Evolutionary conservation across 495 filamentous ascomycete genomes (phyloP), one percentile per base, ranked within the genome.

Genomic region (Lichenothelia convexa): DNA sequence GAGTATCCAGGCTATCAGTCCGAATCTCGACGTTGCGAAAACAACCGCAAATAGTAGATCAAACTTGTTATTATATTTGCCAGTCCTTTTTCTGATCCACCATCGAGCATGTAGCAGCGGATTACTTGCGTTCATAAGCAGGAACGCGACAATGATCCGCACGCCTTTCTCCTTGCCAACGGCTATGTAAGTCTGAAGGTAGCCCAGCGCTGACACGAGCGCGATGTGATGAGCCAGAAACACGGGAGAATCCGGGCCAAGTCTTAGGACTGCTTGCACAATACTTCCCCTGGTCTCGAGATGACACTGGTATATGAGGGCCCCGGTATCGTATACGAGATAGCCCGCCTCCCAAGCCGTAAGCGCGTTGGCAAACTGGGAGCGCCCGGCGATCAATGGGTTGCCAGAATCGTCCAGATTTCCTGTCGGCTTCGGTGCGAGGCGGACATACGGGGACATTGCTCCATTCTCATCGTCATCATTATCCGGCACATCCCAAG

Each of bases 281-380:
- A 27, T 7, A 9, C 8, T 34, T 34, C 9, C 11, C 8, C 8
- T 9, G 11, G 31, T 8, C 11, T 11, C 9, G 8, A 34, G 9
- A 17, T 17, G 16, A 9, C 39, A 16, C 21, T n/a, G n/a, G n/a
- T n/a, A n/a, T 1, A 49, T 3, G 8, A 52, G 30, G 1, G 22
- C 30, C 1, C 38, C 12, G 2, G 45, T 42, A 31, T 53, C 50
- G 34, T 48, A 42, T 13, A 53, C 11, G 2, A 55, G 43, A 21
- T 51, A 55, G 1, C 50, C 52, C 2, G 42, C 31, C 30, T 55
- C 52, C 24, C 43, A 20, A 3, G 52, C 47, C 5, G 50, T 49
- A 19, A 55, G 26, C 3, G 21, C 18, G 21, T 55, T 55, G 2
- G 36, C 50, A 27, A 50, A 34, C 1, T 16, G 17, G 17, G 50